Base-by-base conservation (phyloP, 352 stramenopile genomes). In the Phytophthora boehmeriae region DNA sequence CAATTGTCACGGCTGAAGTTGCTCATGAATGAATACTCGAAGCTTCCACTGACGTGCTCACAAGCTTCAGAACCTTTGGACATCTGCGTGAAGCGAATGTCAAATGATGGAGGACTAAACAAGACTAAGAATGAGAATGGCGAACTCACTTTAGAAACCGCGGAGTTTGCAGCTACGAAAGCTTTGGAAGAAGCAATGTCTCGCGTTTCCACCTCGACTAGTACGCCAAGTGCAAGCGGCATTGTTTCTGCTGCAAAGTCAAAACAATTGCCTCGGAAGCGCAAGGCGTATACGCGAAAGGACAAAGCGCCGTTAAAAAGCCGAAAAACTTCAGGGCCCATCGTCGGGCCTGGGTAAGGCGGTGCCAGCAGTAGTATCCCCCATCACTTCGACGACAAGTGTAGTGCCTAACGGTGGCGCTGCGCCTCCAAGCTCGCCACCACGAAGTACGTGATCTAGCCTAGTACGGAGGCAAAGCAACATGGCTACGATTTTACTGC, bases 1-100 rank as follows among this genome's bases (percentile, higher is more conserved):
- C 84, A 83, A 10, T 35, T 87, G 17, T 60, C 79, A 2, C 75
- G 83, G 2, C 55, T 95, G 41, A 92, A 93, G 47, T 51, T 76
- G 23, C 62, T 95, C 13, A 66, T 95, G 66, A 96, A 95, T 59
- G 88, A 96, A 54, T 96, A 96, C 68, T 90, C 86, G 27, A 96
- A 96, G 65, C 76, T 96, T 13, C 88, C 88, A 14, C 55, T 96
- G 19, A 93, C 88, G 11, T 93, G 72, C 45, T 48, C 55, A 9
- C 53, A 73, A n/a, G 64, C 66, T 2, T 67, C 68, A 39, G 50
- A 66, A 17, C 68, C 67, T 9, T 65, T 90, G 27, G 54, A 84
- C 48, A 51, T 44, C 4, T 85, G 82, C 11, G 46, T 80, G 9
- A 71, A 75, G n/a, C 16, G 71, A 36, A 48, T 76, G 23, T 46